Evolutionary conservation across 2,329 filamentous ascomycete species (phyloP).

Genomic region (Pseudofabraea citricarpa): DNA sequence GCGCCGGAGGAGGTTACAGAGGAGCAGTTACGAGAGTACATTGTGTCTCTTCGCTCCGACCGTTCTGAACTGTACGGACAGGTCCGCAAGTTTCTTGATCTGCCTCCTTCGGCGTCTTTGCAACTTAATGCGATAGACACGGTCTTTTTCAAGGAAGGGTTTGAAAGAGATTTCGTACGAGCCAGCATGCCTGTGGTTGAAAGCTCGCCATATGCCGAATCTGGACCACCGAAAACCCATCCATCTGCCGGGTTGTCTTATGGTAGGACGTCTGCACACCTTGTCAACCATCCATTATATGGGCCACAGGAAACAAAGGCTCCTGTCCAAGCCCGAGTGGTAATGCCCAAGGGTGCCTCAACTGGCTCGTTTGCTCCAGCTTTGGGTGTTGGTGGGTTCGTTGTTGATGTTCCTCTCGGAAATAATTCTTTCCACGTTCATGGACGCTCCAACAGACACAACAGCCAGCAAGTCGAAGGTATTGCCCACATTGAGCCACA

Average conservation of each 20-base stretch:
- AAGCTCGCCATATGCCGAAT: slow-evolving; percentile 35
- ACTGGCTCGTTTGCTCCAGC: slow-evolving; percentile 17
- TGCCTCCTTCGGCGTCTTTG: slow-evolving; percentile 30
- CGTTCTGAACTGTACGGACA: slow-evolving; percentile 45
- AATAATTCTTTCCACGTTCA: slow-evolving; percentile 6
- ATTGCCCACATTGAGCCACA: slow-evolving; percentile 21
- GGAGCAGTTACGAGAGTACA: slow-evolving; percentile 44
- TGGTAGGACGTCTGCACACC: slow-evolving; percentile 46
- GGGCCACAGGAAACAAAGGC: slow-evolving; percentile 49
- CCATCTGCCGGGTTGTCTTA: slow-evolving; percentile 62
- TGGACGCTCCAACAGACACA: slow-evolving; percentile 1
- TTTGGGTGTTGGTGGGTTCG: slow-evolving; percentile 27
- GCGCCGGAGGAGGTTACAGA: slow-evolving; percentile 40
- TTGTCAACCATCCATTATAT: slow-evolving; percentile 55
- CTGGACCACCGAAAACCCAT: slow-evolving; percentile 55
- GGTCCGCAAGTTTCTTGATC: slow-evolving; percentile 57
- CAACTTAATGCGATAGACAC: neutral
- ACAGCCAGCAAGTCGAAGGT: slow-evolving; percentile 10
- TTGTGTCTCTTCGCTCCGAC: slow-evolving; percentile 48
- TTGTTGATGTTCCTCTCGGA: slow-evolving; percentile 17
- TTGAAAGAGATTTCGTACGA: too few relatives aligned
- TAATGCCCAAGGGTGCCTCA: slow-evolving; percentile 39
- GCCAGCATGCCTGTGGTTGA: neutral
- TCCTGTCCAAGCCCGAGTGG: slow-evolving; percentile 52
- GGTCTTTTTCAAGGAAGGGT: neutral